These are phyloP conservation scores for Rossbeevera mucosa DNA, from an alignment of 768 basidiomycete species.

Conservation along the genomic window DNA sequence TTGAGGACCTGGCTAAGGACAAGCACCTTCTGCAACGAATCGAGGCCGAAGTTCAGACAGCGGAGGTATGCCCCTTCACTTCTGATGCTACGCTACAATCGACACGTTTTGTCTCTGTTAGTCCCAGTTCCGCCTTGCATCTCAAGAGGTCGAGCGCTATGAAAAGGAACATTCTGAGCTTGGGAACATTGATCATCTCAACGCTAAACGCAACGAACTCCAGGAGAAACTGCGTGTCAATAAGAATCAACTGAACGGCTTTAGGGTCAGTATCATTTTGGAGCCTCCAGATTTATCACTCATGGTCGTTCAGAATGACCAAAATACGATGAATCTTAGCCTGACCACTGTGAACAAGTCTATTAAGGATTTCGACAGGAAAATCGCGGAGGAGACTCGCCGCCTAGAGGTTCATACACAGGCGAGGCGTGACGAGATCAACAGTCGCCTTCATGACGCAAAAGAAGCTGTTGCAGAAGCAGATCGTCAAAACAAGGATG, in stretches of 20 bases:
- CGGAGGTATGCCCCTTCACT: slow-evolving; percentile 31
- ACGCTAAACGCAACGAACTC: slow-evolving; percentile 32
- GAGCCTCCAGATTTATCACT: background rate
- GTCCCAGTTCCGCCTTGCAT: slow-evolving; percentile 32
- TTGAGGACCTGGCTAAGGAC: slow-evolving; percentile 38
- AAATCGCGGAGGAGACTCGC: slow-evolving; percentile 51
- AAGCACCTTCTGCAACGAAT: slow-evolving; percentile 38
- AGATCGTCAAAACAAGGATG: slow-evolving; percentile 32
- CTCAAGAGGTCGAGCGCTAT: slow-evolving; percentile 32
- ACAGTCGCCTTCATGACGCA: slow-evolving; percentile 46
- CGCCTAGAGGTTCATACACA: slow-evolving; percentile 56
- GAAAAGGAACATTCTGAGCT: slow-evolving; percentile 40
- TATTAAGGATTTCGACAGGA: slow-evolving; percentile 36
- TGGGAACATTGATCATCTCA: slow-evolving; percentile 47
- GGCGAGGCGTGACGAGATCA: slow-evolving; percentile 56
- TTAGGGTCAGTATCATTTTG: slow-evolving; percentile 37
- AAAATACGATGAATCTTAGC: slow-evolving; percentile 45
- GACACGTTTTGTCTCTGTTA: slow-evolving; percentile 11
- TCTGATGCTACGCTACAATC: background rate
- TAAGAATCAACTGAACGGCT: slow-evolving; percentile 38
- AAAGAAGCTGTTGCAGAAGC: slow-evolving; percentile 36
- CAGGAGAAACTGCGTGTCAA: slow-evolving; percentile 43
- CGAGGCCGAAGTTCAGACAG: slow-evolving; percentile 34
- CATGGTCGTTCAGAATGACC: slow-evolving; percentile 39
- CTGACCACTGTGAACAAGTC: slow-evolving; percentile 31